These are phyloP conservation scores for Endothia cerciana DNA, from an alignment of 2,329 filamentous ascomycete genomes.

Conservation along the genomic window DNA sequence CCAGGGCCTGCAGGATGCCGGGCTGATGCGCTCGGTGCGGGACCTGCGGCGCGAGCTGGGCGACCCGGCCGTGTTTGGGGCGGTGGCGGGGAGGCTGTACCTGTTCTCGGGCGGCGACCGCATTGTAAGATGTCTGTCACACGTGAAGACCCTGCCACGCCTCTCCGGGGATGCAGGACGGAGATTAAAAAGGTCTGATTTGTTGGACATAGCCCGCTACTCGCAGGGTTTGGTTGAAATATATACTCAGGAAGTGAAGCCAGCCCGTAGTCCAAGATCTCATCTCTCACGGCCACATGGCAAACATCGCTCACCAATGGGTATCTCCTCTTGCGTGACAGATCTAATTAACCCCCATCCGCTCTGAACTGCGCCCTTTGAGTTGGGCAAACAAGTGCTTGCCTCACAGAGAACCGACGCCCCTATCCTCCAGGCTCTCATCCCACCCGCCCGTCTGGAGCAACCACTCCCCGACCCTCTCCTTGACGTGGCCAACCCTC, in stretches of 20 bases:
- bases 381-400: neutral
- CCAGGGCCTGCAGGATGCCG: neutral
- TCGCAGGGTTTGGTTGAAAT: neutral
- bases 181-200: neutral
- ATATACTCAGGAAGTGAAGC: slow-evolving; percentile 18
- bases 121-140: neutral
- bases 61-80: neutral
- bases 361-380: neutral
- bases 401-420: slow-evolving; percentile 44
- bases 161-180: neutral
- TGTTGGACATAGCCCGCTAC: neutral
- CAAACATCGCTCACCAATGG: slow-evolving; percentile 3
- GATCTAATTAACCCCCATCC: neutral
- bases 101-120: neutral
- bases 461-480: slow-evolving; percentile 73
- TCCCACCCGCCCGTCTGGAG: slow-evolving; percentile 86
- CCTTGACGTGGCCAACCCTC: slow-evolving; percentile 73
- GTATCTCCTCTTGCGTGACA: slow-evolving; percentile 5
- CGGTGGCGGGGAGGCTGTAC: neutral
- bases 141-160: neutral
- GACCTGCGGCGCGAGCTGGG: neutral
- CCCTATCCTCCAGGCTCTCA: slow-evolving; percentile 67
- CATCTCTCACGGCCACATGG: neutral
- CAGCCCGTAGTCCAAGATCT: neutral
- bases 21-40: neutral